These are phyloP conservation scores for Hypseocharis bilobata DNA, from an alignment of 441 rosid species.

Conservation along the genomic window DNA sequence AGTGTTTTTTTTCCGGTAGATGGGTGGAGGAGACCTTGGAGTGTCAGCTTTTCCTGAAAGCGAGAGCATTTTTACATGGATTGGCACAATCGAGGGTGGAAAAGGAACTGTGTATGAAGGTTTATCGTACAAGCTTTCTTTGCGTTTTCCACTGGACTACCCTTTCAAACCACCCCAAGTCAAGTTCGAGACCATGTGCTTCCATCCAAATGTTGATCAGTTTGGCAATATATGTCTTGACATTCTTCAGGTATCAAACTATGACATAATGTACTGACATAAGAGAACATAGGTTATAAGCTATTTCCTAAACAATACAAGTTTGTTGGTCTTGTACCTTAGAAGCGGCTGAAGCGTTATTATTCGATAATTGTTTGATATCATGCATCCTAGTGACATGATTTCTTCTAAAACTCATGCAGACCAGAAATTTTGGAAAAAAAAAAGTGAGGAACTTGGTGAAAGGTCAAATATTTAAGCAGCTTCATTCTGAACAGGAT, in stretches of 20 bases:
- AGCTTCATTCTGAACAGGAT: background rate
- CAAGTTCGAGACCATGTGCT: slow-evolving; percentile 53
- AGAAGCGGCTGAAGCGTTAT: background rate
- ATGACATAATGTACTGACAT: too few species aligned
- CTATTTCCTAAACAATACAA: background rate
- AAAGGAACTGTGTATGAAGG: slow-evolving; percentile 52
- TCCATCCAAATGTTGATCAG: slow-evolving; percentile 63
- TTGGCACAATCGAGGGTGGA: slow-evolving; percentile 57
- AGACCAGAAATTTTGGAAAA: background rate
- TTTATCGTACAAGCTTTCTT: slow-evolving; percentile 45
- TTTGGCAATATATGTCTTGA: slow-evolving; percentile 63
- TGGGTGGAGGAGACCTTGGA: slow-evolving; percentile 2
- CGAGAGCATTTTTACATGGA: slow-evolving; percentile 34
- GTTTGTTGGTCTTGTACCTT: background rate
- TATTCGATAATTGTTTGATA: too few species aligned
- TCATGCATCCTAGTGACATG: background rate
- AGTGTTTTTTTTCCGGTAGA: background rate
- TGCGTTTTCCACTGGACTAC: slow-evolving; percentile 48
- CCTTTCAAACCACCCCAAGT: slow-evolving; percentile 66
- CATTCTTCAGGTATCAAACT: slow-evolving; percentile 50
- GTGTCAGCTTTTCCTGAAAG: slow-evolving; percentile 30
- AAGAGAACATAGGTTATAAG: background rate
- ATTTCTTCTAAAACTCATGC: background rate
- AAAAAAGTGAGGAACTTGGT: background rate
- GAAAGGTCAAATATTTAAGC: background rate